Evolutionary conservation across 2,329 filamentous ascomycete genomes (phyloP).

Genomic region (Didymella pinodella): DNA sequence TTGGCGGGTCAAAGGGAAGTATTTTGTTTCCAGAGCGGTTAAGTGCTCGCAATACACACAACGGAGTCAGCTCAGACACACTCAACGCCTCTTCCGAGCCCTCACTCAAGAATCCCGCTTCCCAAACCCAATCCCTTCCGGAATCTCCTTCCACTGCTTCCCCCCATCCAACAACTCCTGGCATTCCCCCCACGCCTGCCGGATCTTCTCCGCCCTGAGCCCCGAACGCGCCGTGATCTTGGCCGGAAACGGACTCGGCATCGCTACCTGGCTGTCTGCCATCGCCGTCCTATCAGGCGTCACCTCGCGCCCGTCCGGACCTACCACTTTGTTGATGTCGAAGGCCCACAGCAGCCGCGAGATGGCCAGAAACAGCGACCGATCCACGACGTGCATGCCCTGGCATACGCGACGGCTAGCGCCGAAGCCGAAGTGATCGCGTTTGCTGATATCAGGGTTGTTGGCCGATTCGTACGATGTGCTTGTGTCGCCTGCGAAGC

Average conservation of each 20-base stretch:
- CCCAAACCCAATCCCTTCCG: not conserved
- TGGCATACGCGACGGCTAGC: constrained; percentile 46
- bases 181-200: constrained; percentile 24
- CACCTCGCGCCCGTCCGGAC: no score
- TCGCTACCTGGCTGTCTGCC: not conserved
- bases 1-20: no score
- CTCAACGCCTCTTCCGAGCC: no score
- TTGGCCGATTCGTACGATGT: not conserved
- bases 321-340: constrained; percentile 17
- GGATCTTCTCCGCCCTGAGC: constrained; percentile 18
- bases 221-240: constrained; percentile 20
- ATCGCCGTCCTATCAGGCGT: no score
- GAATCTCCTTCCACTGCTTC: not conserved
- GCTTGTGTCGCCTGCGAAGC: not conserved
- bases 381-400: constrained; percentile 43
- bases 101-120: no score
- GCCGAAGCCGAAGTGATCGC: constrained; percentile 48
- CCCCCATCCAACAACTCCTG: not conserved
- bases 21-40: no score
- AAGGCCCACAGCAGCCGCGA: constrained; percentile 44
- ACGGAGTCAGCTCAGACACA: no score
- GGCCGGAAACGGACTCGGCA: not conserved
- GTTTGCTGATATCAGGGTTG: not conserved
- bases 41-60: no score
- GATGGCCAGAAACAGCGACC: constrained; percentile 35